Conservation (phyloP, 192 early-diverging fungal genomes). For the Coemansia sp. region DNA sequence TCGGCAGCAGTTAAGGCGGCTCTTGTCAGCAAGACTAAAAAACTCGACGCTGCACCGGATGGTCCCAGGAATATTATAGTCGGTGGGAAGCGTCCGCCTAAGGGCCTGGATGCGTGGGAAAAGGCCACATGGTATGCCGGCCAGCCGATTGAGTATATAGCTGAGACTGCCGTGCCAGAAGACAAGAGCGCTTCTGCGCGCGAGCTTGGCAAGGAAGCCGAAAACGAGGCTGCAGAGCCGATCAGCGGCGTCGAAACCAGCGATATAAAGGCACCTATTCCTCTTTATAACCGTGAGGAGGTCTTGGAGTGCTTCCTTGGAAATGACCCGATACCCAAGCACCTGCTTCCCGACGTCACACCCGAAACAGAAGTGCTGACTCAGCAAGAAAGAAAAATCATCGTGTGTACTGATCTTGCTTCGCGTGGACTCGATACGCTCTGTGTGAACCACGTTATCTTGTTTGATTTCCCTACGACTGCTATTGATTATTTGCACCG, state of each 20-base stretch:
- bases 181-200: too few species aligned
- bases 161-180: background rate
- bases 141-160: background rate
- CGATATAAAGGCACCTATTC: constrained; percentile 32
- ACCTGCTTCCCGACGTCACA: constrained; percentile 18
- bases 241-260: constrained; percentile 15
- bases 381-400: constrained; percentile 47
- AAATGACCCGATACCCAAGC: constrained; percentile 23
- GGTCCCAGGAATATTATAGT: too few species aligned
- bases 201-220: too few species aligned
- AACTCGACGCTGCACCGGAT: background rate
- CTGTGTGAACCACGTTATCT: constrained; percentile 80
- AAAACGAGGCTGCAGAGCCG: constrained; percentile 3
- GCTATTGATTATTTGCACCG: constrained; percentile 92
- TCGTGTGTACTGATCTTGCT: constrained; percentile 89
- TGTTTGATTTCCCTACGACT: constrained; percentile 89
- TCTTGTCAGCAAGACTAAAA: background rate
- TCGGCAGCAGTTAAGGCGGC: background rate
- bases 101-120: constrained; percentile 27
- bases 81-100: background rate
- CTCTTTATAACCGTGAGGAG: constrained; percentile 24
- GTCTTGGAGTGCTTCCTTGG: constrained; percentile 25
- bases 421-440: constrained; percentile 88
- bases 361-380: background rate
- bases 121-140: constrained; percentile 15